Evolutionary conservation across 2,329 filamentous ascomycete species (phyloP), one percentile per base, ranked within the genome.

Genomic region (Cephalotrichum gorgonifer): DNA sequence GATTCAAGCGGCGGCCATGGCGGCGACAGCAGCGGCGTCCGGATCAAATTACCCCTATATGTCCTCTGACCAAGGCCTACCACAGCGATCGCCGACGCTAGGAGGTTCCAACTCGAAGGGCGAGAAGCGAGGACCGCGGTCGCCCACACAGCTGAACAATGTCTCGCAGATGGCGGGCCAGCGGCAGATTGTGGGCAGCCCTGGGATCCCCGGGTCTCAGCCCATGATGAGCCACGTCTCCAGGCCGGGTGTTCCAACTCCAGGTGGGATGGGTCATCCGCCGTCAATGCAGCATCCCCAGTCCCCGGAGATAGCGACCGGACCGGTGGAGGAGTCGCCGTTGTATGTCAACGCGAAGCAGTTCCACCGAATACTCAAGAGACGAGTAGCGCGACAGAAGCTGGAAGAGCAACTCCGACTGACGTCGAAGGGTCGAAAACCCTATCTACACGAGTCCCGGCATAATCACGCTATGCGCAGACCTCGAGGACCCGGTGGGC

Each of bases 341-440:
- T 73, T 98, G 1, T 98, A 98, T 58, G 93, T 98, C 60, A 98
- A 98, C 60, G 93, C 93, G 5, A 98, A 98, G 65, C 93, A 98
- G 61, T 98, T 98, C 58, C 93, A 98, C 63, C 86, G 93, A 25
- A 98, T 98, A 44, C 69, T 98, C 49, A 97, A 98, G 73, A 80
- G 93, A 51, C 81, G 93, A 51, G 88, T 97, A 54, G 93, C 93
- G 6, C 80, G 93, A 30, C 93, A 97, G 66, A 88, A 88, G 63
- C 74, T 98, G 15, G 93, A 98, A 64, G 93, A 98, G 64, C 87
- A 90, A 49, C 70, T 98, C 41, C 81, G 93, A 39, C 71, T 97
- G 51, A 97, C 93, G 0, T 94, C 86, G 9, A 98, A 98, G 69
- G 91, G 91, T 25, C 82, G 93, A 31, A 97, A 96, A 69, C 93